Percentiles rank a stretch among this genome's conserved stretches.
These are phyloP conservation scores for Lichina pygmaea DNA, from an alignment of 495 filamentous ascomycete species.

Conservation along the genomic window DNA sequence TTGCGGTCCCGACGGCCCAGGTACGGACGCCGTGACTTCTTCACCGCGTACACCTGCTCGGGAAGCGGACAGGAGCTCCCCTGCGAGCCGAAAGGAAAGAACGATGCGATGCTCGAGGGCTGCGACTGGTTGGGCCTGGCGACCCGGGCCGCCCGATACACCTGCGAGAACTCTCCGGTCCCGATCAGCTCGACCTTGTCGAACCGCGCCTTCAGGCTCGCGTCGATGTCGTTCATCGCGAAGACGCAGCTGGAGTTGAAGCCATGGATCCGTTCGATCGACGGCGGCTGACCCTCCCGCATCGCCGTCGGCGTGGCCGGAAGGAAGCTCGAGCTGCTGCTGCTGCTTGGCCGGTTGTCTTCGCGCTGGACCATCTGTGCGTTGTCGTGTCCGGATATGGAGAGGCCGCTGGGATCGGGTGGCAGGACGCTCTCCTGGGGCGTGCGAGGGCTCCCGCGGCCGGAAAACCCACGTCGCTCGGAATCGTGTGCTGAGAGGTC, in stretches of 20 bases:
- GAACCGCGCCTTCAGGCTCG: conserved; percentile 40
- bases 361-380: conserved; percentile 14
- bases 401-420: conserved; percentile 58
- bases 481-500: too few species aligned
- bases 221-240: conserved; percentile 39
- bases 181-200: conserved; percentile 50
- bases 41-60: conserved; percentile 59
- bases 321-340: conserved; percentile 20
- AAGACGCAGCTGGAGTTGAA: conserved; percentile 6
- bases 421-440: conserved; percentile 47
- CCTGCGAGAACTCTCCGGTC: conserved; percentile 74
- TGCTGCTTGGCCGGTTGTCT: conserved; percentile 15
- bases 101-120: background rate
- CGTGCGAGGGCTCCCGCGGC: conserved; percentile 34
- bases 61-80: conserved; percentile 14
- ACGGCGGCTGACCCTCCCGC: conserved; percentile 26
- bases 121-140: conserved; percentile 4
- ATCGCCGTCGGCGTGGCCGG: conserved; percentile 62
- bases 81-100: conserved; percentile 4
- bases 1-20: conserved; percentile 46
- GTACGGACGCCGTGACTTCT: conserved; percentile 66
- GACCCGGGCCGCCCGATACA: conserved; percentile 46
- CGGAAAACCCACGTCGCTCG: conserved; percentile 2
- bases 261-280: conserved; percentile 25
- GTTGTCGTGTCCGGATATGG: conserved; percentile 35